Conservation (phyloP, 2,329 filamentous ascomycete species). For the Pseudogymnoascus sp. region DNA sequence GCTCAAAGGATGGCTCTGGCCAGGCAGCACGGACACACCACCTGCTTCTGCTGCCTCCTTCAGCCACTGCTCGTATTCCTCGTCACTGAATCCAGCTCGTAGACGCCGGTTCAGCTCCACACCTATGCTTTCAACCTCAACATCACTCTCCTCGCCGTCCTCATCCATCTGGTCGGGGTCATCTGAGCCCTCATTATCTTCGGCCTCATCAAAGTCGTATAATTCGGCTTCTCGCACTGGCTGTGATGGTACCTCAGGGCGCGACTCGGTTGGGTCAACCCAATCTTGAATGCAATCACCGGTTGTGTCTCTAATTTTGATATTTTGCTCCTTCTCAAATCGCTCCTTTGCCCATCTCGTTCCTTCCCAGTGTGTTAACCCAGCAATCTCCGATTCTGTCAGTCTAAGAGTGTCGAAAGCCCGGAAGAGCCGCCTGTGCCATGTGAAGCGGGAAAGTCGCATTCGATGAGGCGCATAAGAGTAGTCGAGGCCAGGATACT, state of each 20-base stretch:
- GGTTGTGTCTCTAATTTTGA: constrained; percentile 62
- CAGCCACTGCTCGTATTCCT: constrained; percentile 68
- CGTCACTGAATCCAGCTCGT: constrained; percentile 56
- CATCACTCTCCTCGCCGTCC: constrained; percentile 43
- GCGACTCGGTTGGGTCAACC: constrained; percentile 39
- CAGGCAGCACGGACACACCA: constrained; percentile 40
- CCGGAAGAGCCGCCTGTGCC: constrained; percentile 68
- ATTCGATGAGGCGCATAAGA: constrained; percentile 63
- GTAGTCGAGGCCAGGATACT: constrained; percentile 77
- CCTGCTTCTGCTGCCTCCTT: constrained; percentile 62
- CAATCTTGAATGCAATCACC: constrained; percentile 59
- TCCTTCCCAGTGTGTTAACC: constrained; percentile 73
- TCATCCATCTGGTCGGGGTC: constrained; percentile 31
- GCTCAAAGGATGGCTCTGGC: constrained; percentile 31
- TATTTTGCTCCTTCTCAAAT: constrained; percentile 67
- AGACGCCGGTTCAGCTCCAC: constrained; percentile 57
- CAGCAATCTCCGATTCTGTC: constrained; percentile 61
- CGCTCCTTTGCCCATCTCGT: constrained; percentile 76
- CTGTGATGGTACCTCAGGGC: constrained; percentile 12
- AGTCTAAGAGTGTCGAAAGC: constrained; percentile 64
- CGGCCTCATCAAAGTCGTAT: constrained; percentile 29
- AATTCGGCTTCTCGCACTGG: constrained; percentile 18
- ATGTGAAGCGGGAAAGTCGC: constrained; percentile 67
- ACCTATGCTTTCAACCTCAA: constrained; percentile 50
- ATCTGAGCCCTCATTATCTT: constrained; percentile 30